Percentiles rank a stretch among this genome's conserved stretches.
These are phyloP conservation scores for Vickermania ingenoplastis DNA, from an alignment of 208 protist genomes.

Conservation along the genomic window DNA sequence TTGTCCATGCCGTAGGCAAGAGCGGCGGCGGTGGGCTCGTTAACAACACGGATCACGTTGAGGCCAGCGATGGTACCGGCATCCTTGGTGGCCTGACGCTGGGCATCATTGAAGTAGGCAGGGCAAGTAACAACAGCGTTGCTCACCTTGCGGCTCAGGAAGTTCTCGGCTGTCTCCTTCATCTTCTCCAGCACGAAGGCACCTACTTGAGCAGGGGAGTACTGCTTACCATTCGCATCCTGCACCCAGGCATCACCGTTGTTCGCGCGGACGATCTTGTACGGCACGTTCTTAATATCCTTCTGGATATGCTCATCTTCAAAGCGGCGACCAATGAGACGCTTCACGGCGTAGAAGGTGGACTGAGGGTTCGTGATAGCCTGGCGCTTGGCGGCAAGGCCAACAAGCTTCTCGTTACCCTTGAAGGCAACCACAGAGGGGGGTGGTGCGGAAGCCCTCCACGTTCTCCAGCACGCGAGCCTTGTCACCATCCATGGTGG, in stretches of 20 bases:
- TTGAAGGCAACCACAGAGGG: slow-evolving; percentile 85
- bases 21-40: too few species aligned
- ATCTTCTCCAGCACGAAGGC: slow-evolving; percentile 79
- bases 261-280: slow-evolving; percentile 91
- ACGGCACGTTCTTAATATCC: slow-evolving; percentile 85
- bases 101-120: too few species aligned
- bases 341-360: slow-evolving; percentile 85
- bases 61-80: too few species aligned
- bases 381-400: slow-evolving; percentile 63
- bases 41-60: too few species aligned
- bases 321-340: slow-evolving; percentile 53
- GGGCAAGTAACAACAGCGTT: slow-evolving; percentile 94
- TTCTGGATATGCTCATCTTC: slow-evolving; percentile 36
- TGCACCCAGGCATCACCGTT: slow-evolving; percentile 96
- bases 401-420: slow-evolving; percentile 53
- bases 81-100: too few species aligned
- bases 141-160: slow-evolving; percentile 71
- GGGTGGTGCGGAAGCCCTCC: slow-evolving; percentile 78
- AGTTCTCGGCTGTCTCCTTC: slow-evolving; percentile 68
- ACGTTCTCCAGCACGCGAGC: slow-evolving; percentile 59
- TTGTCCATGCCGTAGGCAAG: slow-evolving; percentile 94
- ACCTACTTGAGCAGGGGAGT: slow-evolving; percentile 46
- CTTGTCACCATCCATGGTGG: slow-evolving; percentile 34
- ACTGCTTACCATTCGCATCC: slow-evolving; percentile 71
- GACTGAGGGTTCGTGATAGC: slow-evolving; percentile 39